A percentile compares a stretch with the other conserved stretches of the same genome.
These are phyloP conservation scores for Coniophora puteana DNA, from an alignment of 1,284 basidiomycete genomes.

Conservation along the genomic window DNA sequence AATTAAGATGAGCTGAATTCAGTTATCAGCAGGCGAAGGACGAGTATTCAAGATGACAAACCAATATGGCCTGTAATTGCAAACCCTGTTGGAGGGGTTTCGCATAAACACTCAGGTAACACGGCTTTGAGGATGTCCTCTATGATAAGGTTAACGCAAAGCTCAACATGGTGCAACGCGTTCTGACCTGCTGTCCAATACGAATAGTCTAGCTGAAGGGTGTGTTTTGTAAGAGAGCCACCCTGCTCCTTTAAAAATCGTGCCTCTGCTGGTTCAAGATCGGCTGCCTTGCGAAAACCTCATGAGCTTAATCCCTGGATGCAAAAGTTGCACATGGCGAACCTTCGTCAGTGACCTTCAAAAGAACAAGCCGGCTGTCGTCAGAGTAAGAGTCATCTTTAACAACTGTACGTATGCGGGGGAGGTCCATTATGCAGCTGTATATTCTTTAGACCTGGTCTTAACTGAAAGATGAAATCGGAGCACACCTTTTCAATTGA, in stretches of 20 bases:
- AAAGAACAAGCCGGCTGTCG: slow-evolving; percentile 55
- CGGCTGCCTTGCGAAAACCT: slow-evolving; percentile 53
- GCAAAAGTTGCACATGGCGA: slow-evolving; percentile 16
- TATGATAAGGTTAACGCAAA: slow-evolving; percentile 26
- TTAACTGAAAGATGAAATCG: not conserved
- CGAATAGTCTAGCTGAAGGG: slow-evolving; percentile 71
- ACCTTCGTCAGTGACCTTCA: slow-evolving; percentile 62
- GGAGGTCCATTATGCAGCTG: slow-evolving; percentile 60
- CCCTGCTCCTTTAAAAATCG: slow-evolving; percentile 53
- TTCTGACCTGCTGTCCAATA: slow-evolving; percentile 79
- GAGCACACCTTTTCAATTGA: slow-evolving; percentile 54
- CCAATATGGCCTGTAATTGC: slow-evolving; percentile 91
- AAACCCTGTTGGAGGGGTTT: slow-evolving; percentile 84
- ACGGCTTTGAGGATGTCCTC: slow-evolving; percentile 82
- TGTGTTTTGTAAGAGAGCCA: slow-evolving; percentile 54
- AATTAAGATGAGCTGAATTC: slow-evolving; percentile 78
- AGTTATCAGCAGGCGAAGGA: slow-evolving; percentile 3
- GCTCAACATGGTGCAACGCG: not conserved
- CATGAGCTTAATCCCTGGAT: slow-evolving; percentile 15
- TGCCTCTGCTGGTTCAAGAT: slow-evolving; percentile 52
- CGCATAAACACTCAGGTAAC: slow-evolving; percentile 71
- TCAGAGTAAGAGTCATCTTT: slow-evolving; percentile 44
- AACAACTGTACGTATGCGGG: slow-evolving; percentile 60
- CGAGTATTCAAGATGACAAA: slow-evolving; percentile 27
- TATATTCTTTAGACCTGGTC: not conserved